Percentiles rank a stretch among this genome's conserved stretches.
phyloP scores from a whole-genome alignment of 2,329 filamentous ascomycete genomes.

The Colletotrichum lindemuthianum region DNA sequence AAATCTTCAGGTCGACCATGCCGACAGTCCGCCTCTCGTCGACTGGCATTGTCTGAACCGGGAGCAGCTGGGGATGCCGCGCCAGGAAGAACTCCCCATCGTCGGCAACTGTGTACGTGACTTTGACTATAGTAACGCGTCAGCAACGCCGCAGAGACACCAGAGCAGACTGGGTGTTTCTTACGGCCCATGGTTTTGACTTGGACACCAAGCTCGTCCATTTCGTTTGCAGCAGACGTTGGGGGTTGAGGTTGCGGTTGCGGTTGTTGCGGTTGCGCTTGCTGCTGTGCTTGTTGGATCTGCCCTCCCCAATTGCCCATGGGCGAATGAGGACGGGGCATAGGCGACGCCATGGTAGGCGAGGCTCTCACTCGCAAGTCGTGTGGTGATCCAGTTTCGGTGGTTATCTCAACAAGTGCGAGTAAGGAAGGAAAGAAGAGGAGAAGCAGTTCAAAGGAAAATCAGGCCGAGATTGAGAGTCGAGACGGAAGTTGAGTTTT shows the following conservation, averaged over 20 bases:
- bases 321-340: conserved; percentile 46
- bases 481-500: conserved; percentile 22
- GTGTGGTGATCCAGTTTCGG: conserved; percentile 19
- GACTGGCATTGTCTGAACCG: conserved; percentile 82
- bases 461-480: not conserved
- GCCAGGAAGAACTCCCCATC: conserved; percentile 90
- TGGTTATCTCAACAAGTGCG: no score
- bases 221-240: conserved; percentile 39
- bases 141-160: conserved; percentile 15
- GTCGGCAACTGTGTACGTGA: conserved; percentile 95
- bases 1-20: conserved; percentile 86
- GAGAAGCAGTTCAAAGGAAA: not conserved
- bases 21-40: conserved; percentile 86
- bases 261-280: no score
- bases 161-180: conserved; percentile 43
- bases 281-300: conserved; percentile 38
- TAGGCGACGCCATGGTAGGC: conserved; percentile 52
- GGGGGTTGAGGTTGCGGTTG: not conserved
- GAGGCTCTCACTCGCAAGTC: conserved; percentile 28
- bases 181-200: conserved; percentile 75
- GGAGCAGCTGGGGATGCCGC: conserved; percentile 80
- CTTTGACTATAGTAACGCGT: conserved; percentile 75
- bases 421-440: not conserved
- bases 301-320: conserved; percentile 44
- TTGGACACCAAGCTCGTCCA: conserved; percentile 62